Evolutionary conservation across 495 filamentous ascomycete species (phyloP).

Genomic region (Astrothelium macrocarpum): DNA sequence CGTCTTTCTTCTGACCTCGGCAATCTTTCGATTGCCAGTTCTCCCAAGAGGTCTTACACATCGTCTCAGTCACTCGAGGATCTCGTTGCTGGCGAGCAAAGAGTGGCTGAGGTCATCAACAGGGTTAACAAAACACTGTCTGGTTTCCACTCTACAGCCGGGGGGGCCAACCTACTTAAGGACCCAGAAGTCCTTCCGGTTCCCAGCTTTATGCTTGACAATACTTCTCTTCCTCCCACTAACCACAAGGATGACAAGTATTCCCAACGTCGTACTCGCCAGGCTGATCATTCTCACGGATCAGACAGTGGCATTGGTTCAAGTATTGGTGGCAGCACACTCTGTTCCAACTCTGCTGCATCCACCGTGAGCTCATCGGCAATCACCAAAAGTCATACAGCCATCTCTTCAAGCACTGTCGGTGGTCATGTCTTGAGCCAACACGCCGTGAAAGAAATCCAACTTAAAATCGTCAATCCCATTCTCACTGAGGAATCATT

Average conservation of each 20-base stretch:
- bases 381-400: conserved; percentile 28
- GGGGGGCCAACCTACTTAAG: conserved; percentile 22
- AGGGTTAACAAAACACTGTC: conserved; percentile 28
- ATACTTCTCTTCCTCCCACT: conserved; percentile 30
- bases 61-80: conserved; percentile 46
- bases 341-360: conserved; percentile 25
- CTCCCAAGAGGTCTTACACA: conserved; percentile 51
- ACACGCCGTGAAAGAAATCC: conserved; percentile 46
- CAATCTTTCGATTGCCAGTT: conserved; percentile 34
- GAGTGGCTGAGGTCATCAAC: conserved; percentile 25
- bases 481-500: conserved; percentile 46
- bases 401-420: conserved; percentile 7
- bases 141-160: conserved; percentile 19
- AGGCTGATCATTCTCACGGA: conserved; percentile 43
- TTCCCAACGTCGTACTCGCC: conserved; percentile 38
- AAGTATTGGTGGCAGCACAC: conserved; percentile 36
- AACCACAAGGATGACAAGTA: conserved; percentile 28
- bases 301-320: conserved; percentile 57
- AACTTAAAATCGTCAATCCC: conserved; percentile 47
- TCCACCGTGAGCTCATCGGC: conserved; percentile 27
- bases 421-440: conserved; percentile 36
- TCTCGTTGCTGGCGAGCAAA: conserved; percentile 24
- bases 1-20: conserved; percentile 32
- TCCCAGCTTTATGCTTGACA: conserved; percentile 27
- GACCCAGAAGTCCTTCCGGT: conserved; percentile 33